These are phyloP conservation scores for Candida freyschussii DNA, from an alignment of 1,139 yeast genomes.

Conservation along the genomic window DNA sequence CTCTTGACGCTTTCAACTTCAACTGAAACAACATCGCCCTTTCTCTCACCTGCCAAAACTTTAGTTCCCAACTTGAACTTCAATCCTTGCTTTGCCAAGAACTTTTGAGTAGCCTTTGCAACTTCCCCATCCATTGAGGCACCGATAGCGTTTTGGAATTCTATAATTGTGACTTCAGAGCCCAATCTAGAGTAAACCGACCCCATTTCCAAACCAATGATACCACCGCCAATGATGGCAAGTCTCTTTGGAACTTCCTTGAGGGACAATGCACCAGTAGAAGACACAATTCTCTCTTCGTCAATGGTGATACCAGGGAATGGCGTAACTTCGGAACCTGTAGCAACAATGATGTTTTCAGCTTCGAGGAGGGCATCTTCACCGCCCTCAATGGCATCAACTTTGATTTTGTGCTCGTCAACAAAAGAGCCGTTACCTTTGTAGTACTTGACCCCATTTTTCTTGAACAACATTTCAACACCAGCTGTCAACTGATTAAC, in stretches of 20 bases:
- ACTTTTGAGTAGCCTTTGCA: constrained; percentile 82
- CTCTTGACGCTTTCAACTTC: constrained; percentile 87
- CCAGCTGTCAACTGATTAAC: constrained; percentile 91
- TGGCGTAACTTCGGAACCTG: constrained; percentile 98
- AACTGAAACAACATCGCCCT: constrained; percentile 82
- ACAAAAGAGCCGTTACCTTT: constrained; percentile 91
- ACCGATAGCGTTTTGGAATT: constrained; percentile 87
- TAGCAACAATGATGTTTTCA: constrained; percentile 89
- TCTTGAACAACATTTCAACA: constrained; percentile 90
- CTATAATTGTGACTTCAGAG: constrained; percentile 89
- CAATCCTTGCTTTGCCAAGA: constrained; percentile 90
- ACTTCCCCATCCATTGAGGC: constrained; percentile 98
- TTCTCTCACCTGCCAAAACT: constrained; percentile 80
- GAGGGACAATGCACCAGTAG: constrained; percentile 86
- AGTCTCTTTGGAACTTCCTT: constrained; percentile 88
- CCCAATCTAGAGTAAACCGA: constrained; percentile 97
- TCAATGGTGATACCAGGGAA: constrained; percentile 98
- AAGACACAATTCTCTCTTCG: constrained; percentile 94
- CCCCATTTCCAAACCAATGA: constrained; percentile 99
- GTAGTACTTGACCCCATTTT: constrained; percentile 89
- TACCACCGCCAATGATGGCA: constrained; percentile 98
- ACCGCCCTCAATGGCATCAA: constrained; percentile 83
- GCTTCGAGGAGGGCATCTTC: constrained; percentile 66
- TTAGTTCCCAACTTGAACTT: constrained; percentile 91
- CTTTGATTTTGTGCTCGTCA: constrained; percentile 72